A percentile compares a stretch with the other conserved stretches of the same genome.
phyloP scores from a whole-genome alignment of 2,329 filamentous ascomycete genomes.

The Dichotomopilus funicola region DNA sequence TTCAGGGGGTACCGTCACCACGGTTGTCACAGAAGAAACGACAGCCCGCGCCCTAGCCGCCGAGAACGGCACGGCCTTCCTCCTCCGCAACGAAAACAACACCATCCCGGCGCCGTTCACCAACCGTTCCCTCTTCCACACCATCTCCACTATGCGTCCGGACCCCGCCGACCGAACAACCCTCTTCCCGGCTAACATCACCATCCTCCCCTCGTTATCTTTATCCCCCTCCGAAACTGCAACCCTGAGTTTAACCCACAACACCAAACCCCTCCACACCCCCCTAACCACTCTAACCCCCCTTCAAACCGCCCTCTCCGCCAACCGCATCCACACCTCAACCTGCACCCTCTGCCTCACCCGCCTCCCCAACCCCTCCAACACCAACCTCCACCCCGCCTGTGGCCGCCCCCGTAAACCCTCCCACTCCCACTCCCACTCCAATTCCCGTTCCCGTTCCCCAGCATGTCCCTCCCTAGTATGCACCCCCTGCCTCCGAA shows the following conservation, averaged over 20 bases:
- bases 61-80: conserved; percentile 39
- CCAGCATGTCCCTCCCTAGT: conserved; percentile 38
- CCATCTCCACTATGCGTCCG: conserved; percentile 23
- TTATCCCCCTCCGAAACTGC: background rate
- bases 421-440: no score
- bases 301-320: conserved; percentile 33
- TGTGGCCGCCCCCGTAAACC: conserved; percentile 33
- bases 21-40: conserved; percentile 33
- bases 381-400: conserved; percentile 33
- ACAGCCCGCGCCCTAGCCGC: conserved; percentile 31
- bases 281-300: conserved; percentile 28
- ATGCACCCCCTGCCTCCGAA: conserved; percentile 34
- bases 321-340: conserved; percentile 33
- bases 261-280: conserved; percentile 40
- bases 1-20: conserved; percentile 25
- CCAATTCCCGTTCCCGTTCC: no score
- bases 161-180: conserved; percentile 20
- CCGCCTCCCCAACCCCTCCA: conserved; percentile 30
- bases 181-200: conserved; percentile 32
- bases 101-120: conserved; percentile 33
- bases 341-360: conserved; percentile 43
- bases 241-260: conserved; percentile 25
- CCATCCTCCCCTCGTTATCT: conserved; percentile 6
- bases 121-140: conserved; percentile 36
- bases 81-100: conserved; percentile 35